These are phyloP conservation scores for Mucuna pruriens DNA, from an alignment of 306 rosid genomes.

Conservation along the genomic window DNA sequence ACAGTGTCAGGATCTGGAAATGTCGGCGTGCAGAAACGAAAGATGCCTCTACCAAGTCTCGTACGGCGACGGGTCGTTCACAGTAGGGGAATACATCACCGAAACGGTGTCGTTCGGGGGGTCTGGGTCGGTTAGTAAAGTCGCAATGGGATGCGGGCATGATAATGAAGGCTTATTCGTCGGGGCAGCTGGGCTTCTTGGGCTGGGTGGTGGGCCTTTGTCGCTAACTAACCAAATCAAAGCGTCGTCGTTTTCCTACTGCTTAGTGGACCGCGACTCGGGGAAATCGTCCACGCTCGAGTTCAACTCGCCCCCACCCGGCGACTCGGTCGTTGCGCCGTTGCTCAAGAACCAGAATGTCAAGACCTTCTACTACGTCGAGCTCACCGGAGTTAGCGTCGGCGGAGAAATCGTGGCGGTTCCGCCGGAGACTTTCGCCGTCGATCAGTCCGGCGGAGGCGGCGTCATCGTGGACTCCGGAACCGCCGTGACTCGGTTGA, in stretches of 20 bases:
- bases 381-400: conserved; percentile 70
- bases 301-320: conserved; percentile 73
- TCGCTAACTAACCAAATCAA: conserved; percentile 73
- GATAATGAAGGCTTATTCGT: conserved; percentile 85
- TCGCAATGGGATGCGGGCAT: conserved; percentile 88
- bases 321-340: conserved; percentile 62
- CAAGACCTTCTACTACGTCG: conserved; percentile 68
- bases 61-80: conserved; percentile 89
- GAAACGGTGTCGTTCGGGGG: conserved; percentile 78
- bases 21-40: conserved; percentile 51
- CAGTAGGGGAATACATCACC: conserved; percentile 69
- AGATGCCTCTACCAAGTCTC: conserved; percentile 81
- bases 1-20: conserved; percentile 59
- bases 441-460: conserved; percentile 60
- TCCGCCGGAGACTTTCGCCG: conserved; percentile 56
- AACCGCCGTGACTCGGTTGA: conserved; percentile 81
- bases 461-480: conserved; percentile 92
- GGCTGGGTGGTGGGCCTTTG: conserved; percentile 82
- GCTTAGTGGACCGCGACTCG: conserved; percentile 88
- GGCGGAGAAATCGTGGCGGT: conserved; percentile 56
- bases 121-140: conserved; percentile 51
- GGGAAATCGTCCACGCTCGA: conserved; percentile 73
- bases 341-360: conserved; percentile 45
- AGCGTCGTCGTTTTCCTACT: conserved; percentile 80
- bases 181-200: conserved; percentile 78